phyloP scores from a whole-genome alignment of 495 filamentous ascomycete species.

The Penicillium lividum region DNA sequence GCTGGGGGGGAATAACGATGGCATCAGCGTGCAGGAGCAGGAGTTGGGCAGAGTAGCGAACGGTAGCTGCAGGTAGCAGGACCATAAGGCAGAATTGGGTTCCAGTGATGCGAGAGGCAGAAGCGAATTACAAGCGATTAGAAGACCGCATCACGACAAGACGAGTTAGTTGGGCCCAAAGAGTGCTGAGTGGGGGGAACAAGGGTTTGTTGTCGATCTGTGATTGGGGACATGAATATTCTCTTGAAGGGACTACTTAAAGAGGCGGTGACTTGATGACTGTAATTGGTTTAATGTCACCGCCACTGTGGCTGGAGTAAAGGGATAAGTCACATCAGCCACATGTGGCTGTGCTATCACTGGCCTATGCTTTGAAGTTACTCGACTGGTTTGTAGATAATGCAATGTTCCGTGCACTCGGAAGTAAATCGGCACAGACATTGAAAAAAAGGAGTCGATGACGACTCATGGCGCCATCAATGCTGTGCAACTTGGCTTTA shows the following conservation, averaged over 20 bases:
- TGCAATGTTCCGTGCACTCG: background rate
- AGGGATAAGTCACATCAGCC: slow-evolving; percentile 5
- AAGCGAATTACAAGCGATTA: background rate
- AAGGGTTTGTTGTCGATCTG: slow-evolving; percentile 25
- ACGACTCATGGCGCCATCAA: slow-evolving; percentile 20
- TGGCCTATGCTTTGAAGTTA: background rate
- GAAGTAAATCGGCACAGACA: background rate
- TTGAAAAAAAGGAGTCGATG: slow-evolving; percentile 11
- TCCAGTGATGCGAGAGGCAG: slow-evolving; percentile 30
- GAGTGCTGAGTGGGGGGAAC: slow-evolving; percentile 28
- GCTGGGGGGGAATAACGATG: slow-evolving; percentile 16
- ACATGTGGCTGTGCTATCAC: slow-evolving; percentile 18
- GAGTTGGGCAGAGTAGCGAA: slow-evolving; percentile 34
- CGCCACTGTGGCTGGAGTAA: slow-evolving; percentile 41
- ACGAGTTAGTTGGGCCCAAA: slow-evolving; percentile 21
- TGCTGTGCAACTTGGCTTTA: slow-evolving; percentile 9
- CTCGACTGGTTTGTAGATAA: background rate
- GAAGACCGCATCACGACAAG: slow-evolving; percentile 14
- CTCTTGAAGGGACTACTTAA: slow-evolving; percentile 1
- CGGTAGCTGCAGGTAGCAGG: slow-evolving; percentile 15
- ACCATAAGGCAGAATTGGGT: slow-evolving; percentile 23
- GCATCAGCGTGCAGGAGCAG: slow-evolving; percentile 23
- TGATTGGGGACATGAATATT: slow-evolving; percentile 12
- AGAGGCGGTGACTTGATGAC: slow-evolving; percentile 38
- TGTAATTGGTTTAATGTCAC: slow-evolving; percentile 37